phyloP scores from a whole-genome alignment of 2,329 filamentous ascomycete genomes.

The Colletotrichum sp. region DNA sequence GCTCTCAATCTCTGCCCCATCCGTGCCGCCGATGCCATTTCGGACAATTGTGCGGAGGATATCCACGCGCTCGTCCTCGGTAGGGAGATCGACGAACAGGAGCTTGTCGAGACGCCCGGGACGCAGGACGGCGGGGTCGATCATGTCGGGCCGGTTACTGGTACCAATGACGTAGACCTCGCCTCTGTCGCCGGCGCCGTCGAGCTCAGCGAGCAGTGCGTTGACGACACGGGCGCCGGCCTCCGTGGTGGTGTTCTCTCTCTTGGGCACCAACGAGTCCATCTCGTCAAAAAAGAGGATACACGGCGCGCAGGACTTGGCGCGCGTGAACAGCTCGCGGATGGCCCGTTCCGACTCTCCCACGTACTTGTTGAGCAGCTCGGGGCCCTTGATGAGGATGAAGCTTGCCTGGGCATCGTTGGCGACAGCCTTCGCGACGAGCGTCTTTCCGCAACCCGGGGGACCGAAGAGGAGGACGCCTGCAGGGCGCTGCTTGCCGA shows the following conservation, averaged over 20 bases:
- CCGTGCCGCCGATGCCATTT: conserved; percentile 47
- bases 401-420: conserved; percentile 97
- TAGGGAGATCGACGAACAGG: conserved; percentile 89
- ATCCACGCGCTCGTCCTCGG: conserved; percentile 78
- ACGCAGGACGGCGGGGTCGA: conserved; percentile 92
- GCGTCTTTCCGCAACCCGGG: conserved; percentile 94
- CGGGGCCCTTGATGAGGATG: conserved; percentile 96
- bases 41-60: conserved; percentile 76
- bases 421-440: conserved; percentile 94
- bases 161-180: conserved; percentile 96
- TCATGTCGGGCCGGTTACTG: conserved; percentile 95
- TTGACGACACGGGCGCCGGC: conserved; percentile 91
- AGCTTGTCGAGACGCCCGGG: conserved; percentile 87
- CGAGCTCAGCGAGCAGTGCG: conserved; percentile 91
- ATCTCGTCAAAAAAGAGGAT: conserved; percentile 93
- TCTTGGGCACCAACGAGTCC: conserved; percentile 86
- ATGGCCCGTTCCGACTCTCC: conserved; percentile 95
- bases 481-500: conserved; percentile 81
- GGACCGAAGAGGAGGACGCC: conserved; percentile 96
- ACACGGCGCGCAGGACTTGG: conserved; percentile 85
- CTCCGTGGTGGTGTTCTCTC: conserved; percentile 80
- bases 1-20: conserved; percentile 54
- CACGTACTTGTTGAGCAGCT: conserved; percentile 96
- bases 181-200: conserved; percentile 79
- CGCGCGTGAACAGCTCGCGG: conserved; percentile 88